Base-by-base conservation (phyloP, 805 yeast genomes). In the Zygosaccharomyces lentus region DNA sequence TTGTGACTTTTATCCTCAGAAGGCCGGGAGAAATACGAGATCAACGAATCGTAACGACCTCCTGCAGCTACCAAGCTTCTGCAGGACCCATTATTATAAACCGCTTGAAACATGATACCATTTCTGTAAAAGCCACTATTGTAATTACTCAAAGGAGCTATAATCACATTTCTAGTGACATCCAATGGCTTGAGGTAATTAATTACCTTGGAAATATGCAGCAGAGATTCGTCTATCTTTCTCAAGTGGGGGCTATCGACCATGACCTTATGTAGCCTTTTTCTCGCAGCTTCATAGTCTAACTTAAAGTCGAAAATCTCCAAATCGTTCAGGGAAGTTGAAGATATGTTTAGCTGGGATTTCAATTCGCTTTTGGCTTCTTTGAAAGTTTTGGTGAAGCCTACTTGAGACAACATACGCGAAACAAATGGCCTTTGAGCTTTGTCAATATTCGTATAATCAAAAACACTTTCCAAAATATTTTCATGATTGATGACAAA, bases 91-190 rank as follows among this genome's bases (percentile, higher is more conserved):
- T 80, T 82, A 45, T 87, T 84, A 52, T 80, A 77, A 1, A 88
- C 77, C 0, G 86, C 87, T 55, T 88, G 95, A 61, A 91, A 93
- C 95, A 93, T 88, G 1, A 90, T 68, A 0, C 95, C 95, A 13
- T 81, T 80, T 31, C 74, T 71, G 60, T 90, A 93, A 60, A 88
- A 91, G 8, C 81, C 76, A 26, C 83, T 77, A 54, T 88, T 88
- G 66, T 87, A 87, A 52, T 88, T 87, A 57, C 89, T 79, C 64
- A 93, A 73, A 0, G 99, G 99, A 2, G 87, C 79, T 24, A 93
- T 69, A 24, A 76, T 75, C 9, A 89, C 68, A 12, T 75, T 71
- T 3, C 79, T 71, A 2, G 70, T 67, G 1, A 87, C 76, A 0
- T 86, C 88, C 43, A 90, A 69, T 15, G 76, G 71, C 38, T 74